A percentile compares a stretch with the other conserved stretches of the same genome.
Conservation (phyloP, 352 stramenopile genomes). For the Globisporangium nagaii region DNA sequence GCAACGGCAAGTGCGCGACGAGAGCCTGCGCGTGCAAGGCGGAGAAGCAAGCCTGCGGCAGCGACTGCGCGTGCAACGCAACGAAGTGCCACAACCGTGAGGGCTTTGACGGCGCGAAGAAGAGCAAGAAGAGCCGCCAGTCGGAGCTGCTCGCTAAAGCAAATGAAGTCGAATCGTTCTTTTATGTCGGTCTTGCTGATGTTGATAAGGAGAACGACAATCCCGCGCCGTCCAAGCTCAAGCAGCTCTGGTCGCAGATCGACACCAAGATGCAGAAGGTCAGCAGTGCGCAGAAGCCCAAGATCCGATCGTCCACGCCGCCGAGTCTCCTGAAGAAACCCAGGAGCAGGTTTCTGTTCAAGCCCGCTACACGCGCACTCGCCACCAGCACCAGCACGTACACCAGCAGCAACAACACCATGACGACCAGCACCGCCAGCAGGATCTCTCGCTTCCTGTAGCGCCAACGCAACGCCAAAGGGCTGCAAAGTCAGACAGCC, state of each 20-base stretch:
- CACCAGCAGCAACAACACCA: neutral
- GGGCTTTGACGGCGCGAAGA: constrained; percentile 7
- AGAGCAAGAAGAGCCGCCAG: constrained; percentile 18
- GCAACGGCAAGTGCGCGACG: constrained; percentile 70
- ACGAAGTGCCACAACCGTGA: constrained; percentile 54
- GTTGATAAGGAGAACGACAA: constrained; percentile 20
- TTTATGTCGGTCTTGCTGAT: constrained; percentile 3
- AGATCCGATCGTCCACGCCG: neutral
- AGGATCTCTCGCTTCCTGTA: constrained; percentile 3
- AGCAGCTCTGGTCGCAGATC: constrained; percentile 5
- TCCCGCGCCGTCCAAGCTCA: constrained; percentile 4
- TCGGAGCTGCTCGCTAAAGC: constrained; percentile 22
- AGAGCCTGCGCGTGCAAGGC: constrained; percentile 63
- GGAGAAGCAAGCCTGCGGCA: constrained; percentile 30
- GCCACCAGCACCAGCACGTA: neutral
- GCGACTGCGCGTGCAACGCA: constrained; percentile 49
- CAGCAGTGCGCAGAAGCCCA: constrained; percentile 1
- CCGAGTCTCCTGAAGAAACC: constrained; percentile 3
- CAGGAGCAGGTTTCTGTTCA: neutral
- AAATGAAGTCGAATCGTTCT: constrained; percentile 36
- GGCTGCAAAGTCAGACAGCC: neutral
- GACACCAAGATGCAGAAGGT: constrained; percentile 2
- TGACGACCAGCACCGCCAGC: neutral
- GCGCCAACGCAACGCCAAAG: neutral
- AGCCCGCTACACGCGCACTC: neutral